Conservation (phyloP, 305 asterid species). For the Rubia peregrina region DNA sequence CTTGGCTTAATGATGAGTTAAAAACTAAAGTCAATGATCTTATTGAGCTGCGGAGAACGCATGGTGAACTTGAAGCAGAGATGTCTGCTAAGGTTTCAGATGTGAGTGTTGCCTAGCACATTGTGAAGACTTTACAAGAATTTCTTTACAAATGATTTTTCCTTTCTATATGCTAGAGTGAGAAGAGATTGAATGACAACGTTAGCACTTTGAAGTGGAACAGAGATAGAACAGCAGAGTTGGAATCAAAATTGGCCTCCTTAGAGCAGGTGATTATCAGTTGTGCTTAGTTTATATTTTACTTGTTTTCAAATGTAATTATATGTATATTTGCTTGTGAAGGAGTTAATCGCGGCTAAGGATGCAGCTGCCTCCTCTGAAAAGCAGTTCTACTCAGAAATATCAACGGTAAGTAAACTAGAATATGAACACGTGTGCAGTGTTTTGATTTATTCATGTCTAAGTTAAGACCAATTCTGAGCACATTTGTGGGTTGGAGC, state of each 20-base stretch:
- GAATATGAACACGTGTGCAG: background rate
- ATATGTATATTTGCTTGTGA: conserved; percentile 13
- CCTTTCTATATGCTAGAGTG: conserved; percentile 35
- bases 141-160: background rate
- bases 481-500: no score
- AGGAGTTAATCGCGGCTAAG: conserved; percentile 74
- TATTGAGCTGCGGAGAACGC: conserved; percentile 56
- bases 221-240: conserved; percentile 60
- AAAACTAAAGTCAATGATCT: conserved; percentile 52
- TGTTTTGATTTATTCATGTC: background rate
- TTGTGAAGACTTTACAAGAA: background rate
- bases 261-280: conserved; percentile 48
- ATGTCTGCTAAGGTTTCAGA: conserved; percentile 70
- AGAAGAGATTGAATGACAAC: conserved; percentile 51
- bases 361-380: conserved; percentile 66
- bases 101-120: conserved; percentile 31
- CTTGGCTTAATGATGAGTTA: conserved; percentile 91
- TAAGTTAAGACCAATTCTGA: no score
- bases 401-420: conserved; percentile 53
- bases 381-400: conserved; percentile 62
- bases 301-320: conserved; percentile 7
- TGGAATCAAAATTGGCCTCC: conserved; percentile 72
- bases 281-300: conserved; percentile 1
- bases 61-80: conserved; percentile 74
- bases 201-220: conserved; percentile 46